Base-by-base conservation (phyloP, 371 early-diverging fungal genomes). In the Mortierella sp. region DNA sequence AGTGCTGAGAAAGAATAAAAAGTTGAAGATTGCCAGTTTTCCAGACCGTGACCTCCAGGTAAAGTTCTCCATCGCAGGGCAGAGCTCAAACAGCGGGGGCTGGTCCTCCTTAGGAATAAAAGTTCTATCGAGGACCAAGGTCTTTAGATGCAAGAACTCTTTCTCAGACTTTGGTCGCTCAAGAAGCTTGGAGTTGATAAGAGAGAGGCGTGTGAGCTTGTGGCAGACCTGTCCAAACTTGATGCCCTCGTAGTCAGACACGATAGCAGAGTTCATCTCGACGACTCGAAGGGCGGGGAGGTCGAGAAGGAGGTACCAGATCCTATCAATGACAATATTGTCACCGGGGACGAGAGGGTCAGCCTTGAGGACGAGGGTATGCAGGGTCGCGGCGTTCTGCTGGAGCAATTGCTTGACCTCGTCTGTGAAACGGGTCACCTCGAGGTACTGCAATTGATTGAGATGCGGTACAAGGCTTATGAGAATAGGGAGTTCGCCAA, bases 41-140 rank as follows among this genome's bases (percentile, higher is more conserved):
- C 71, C 76, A 11, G 70, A 31, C 11, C 76, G 63, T 3, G 71
- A 65, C 44, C 40, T 76, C 76, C 76, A 76, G 31, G 65, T 64
- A 40, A 76, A 37, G 9, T 64, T 39, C 55, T 70, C 71, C 39
- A 76, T 37, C 16, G 19, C 47, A 9, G 58, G 53, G 37, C 76
- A 76, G 9, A 70, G 48, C 31, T 76, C 71, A 44, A 76, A 76
- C 6, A 70, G 70, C 10, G 64, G 44, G 8, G 66, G 37, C 22
- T 76, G 48, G 5, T 66, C 52, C 22, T 65, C 65, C 14, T 66
- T 70, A 2, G 76, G 76, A 22, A 76, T 19, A 26, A 66, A 76
- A 29, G 70, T 58, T 64, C 65, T 52, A 29, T 76, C 71, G 24
- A 76, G 55, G 11, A 76, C 58, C 34, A 76, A 44, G 3, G 76